Evolutionary conservation across 176 grass and related monocot genomes (phyloP), one percentile per base, ranked within the genome.

Genomic region (Ampelocalamus luodianensis): DNA sequence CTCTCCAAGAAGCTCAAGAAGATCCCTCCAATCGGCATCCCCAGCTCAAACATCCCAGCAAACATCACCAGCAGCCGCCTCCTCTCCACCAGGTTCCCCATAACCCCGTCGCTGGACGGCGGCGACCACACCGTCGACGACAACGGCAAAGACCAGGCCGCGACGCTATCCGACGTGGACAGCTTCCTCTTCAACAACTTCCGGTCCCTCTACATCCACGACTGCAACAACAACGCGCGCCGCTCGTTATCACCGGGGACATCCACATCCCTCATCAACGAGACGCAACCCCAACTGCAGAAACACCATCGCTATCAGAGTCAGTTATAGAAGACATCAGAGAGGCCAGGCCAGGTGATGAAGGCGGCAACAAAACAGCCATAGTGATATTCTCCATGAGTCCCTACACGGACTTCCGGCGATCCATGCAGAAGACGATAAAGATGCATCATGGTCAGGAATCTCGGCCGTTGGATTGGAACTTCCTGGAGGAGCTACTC

Each of bases 101-200:
- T 63, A 50, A 93, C 93, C 7, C 61, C 65, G 0, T 95, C 93
- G 42, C 69, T 92, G 44, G 80, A 89, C 50, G 76, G 75, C 50
- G 72, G 18, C 70, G 72, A 82, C 13, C 55, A 74, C 40, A 10
- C 42, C 18, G 45, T 36, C 51, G 14, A 10, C 23, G 43, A 29
- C 16, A 46, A 37, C 43, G 45, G 24, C 67, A 45, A 48, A 45
- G 82, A 78, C 83, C 82, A 86, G 45, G 88, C 88, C 0, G 86
- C 93, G 1, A 98, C 93, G n/a, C 90, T 98, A 59, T 92, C 96
- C 68, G 93, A 98, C 83, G 42, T 93, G 29, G 93, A 98, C 80
- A 82, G 88, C 4, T 95, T 95, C 87, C 85, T 94, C 66, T 80
- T 76, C 40, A 90, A 95, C 44, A 98, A 95, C 78, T 95, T 98